Base-by-base conservation (phyloP, 2,329 filamentous ascomycete genomes). In the Colletotrichum eremochloae region DNA sequence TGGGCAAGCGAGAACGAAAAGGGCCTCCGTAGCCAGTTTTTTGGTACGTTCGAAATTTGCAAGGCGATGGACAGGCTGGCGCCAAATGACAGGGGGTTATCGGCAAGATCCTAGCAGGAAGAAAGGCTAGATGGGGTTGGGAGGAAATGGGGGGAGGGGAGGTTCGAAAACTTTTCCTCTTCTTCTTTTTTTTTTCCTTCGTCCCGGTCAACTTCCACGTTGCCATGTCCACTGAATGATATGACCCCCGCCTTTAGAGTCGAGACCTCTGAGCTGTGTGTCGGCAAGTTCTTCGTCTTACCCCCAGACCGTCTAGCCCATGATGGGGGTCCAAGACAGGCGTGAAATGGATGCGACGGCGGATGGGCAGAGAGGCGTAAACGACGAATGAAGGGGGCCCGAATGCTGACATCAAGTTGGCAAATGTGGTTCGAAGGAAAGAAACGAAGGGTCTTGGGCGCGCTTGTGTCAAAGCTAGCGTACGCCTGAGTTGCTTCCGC, bases 301-400 rank as follows among this genome's bases (percentile, higher is more conserved):
- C 24, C 24, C 24, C 24, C 40, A 60, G 66, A 57, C 38, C 53
- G 40, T 64, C 60, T 58, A 60, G 60, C 40, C 58, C 58, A 63
- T 48, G 46, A 42, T 72, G 65, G 69, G 58, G 66, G 44, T 64
- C 66, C 69, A 68, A 68, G 65, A 68, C 65, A 68, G 29, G 58
- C n/a, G 20, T 58, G 69, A 58, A 60, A 64, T 63, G 61, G 44
- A 63, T 53, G 36, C 36, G 29, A 24, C n/a, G 36, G n/a, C 36
- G 52, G 52, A n/a, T 14, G 67, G 40, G 58, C 50, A 63, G 66
- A 36, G 50, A 52, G 50, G 33, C 20, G 46, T 48, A 58, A 31
- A 33, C 31, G 42, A 52, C 42, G 7, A 66, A 33, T 44, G 38
- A 53, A 55, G 31, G 24, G 38, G 66, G 50, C 42, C 52, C 33